Evolutionary conservation across 2,329 filamentous ascomycete genomes (phyloP).

Genomic region (Sclerotinia nivalis): DNA sequence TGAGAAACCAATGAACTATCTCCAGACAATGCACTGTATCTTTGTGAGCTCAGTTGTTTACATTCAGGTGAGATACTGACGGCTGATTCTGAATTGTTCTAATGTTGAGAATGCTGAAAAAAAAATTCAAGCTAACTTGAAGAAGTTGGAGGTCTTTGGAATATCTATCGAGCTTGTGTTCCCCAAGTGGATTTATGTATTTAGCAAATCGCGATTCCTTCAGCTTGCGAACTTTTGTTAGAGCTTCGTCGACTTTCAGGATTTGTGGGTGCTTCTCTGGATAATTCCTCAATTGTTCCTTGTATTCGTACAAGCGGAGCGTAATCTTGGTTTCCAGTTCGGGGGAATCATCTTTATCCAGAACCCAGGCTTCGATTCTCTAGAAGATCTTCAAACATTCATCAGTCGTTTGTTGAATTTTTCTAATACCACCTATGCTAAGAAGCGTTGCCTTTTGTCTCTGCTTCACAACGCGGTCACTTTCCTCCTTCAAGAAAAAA

Average conservation of each 20-base stretch:
- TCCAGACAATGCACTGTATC: background rate
- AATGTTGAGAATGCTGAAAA: background rate
- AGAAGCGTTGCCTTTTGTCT: background rate
- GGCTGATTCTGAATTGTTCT: background rate
- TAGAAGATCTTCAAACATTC: conserved; percentile 15
- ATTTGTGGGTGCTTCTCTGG: background rate
- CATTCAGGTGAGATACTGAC: background rate
- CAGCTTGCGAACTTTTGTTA: conserved; percentile 2
- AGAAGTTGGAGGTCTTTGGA: background rate
- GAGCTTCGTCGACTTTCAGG: conserved; percentile 9
- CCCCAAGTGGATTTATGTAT: background rate
- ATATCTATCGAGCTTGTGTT: background rate
- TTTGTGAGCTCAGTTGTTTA: background rate
- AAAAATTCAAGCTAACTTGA: background rate
- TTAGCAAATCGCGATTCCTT: background rate
- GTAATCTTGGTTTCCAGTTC: background rate
- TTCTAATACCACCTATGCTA: background rate
- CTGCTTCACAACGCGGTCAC: background rate
- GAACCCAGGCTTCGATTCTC: conserved; percentile 14
- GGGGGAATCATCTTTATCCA: background rate
- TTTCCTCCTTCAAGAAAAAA: conserved; percentile 8
- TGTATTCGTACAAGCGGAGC: background rate
- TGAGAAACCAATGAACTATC: too few relatives aligned
- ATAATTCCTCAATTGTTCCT: background rate
- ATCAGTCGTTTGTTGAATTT: background rate